A percentile compares a stretch with the other conserved stretches of the same genome.
Evolutionary conservation across 164 flowering plant species (phyloP).

Genomic region (Vitis rupestris): DNA sequence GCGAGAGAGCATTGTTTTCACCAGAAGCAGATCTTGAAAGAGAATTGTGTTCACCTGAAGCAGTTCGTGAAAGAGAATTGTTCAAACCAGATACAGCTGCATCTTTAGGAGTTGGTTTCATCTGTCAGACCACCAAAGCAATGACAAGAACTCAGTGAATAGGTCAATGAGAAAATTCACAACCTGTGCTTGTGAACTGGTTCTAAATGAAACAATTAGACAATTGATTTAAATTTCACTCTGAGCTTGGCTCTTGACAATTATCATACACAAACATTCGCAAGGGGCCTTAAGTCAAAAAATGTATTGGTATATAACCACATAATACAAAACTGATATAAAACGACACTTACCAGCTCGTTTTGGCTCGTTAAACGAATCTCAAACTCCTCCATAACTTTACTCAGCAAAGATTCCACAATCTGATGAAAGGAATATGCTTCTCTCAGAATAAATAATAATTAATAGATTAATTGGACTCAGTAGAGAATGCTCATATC

Average conservation of each 20-base stretch:
- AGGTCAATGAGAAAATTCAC: neutral
- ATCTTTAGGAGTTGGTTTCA: slow-evolving; percentile 32
- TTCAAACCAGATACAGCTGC: slow-evolving; percentile 10
- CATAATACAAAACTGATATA: neutral
- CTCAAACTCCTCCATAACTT: slow-evolving; percentile 85
- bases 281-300: neutral
- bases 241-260: too few relatives aligned
- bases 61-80: slow-evolving; percentile 20
- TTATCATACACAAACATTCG: neutral
- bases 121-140: slow-evolving; percentile 24
- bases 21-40: too few relatives aligned
- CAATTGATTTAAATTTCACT: too few relatives aligned
- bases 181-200: too few relatives aligned
- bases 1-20: too few relatives aligned
- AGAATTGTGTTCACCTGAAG: slow-evolving; percentile 8
- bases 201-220: too few relatives aligned
- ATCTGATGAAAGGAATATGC: slow-evolving; percentile 41
- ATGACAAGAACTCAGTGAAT: neutral
- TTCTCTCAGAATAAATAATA: neutral
- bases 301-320: neutral
- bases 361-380: slow-evolving; percentile 51
- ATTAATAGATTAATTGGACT: neutral
- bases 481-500: too few relatives aligned
- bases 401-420: slow-evolving; percentile 75
- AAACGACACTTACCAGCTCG: slow-evolving; percentile 37